Evolutionary conservation across 164 flowering plant genomes (phyloP).

Genomic region (Tetracentron sinense): DNA sequence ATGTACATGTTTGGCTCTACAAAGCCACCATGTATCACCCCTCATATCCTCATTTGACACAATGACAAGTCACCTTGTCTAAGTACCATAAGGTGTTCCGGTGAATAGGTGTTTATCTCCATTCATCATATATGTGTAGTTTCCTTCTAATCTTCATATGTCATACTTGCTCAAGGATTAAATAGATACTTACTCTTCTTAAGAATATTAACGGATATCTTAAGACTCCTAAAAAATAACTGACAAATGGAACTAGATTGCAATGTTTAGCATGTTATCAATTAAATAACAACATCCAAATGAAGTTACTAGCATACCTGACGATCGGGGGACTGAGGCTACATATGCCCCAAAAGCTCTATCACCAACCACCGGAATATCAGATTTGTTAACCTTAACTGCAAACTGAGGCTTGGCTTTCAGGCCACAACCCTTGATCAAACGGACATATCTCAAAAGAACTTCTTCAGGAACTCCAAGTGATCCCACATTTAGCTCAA

Average conservation of each 20-base stretch:
- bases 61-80: too few relatives aligned
- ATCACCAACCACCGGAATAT: constrained; percentile 49
- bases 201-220: too few relatives aligned
- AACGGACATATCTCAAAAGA: constrained; percentile 72
- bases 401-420: constrained; percentile 80
- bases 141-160: too few relatives aligned
- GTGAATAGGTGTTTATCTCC: too few relatives aligned
- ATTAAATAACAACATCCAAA: neutral
- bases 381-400: constrained; percentile 68
- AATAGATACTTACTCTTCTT: too few relatives aligned
- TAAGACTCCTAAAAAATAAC: too few relatives aligned
- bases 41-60: too few relatives aligned
- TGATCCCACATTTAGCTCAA: constrained; percentile 76
- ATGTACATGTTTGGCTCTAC: too few relatives aligned
- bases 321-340: constrained; percentile 46
- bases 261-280: neutral
- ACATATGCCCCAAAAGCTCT: constrained; percentile 87
- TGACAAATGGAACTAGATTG: neutral
- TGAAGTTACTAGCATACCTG: constrained; percentile 38
- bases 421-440: constrained; percentile 74
- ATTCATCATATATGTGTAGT: too few relatives aligned
- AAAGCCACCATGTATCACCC: too few relatives aligned
- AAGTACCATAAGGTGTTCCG: too few relatives aligned
- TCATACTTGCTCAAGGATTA: too few relatives aligned
- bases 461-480: constrained; percentile 82